Conservation (phyloP, 2,329 filamentous ascomycete species). For the Epichloe scottii region DNA sequence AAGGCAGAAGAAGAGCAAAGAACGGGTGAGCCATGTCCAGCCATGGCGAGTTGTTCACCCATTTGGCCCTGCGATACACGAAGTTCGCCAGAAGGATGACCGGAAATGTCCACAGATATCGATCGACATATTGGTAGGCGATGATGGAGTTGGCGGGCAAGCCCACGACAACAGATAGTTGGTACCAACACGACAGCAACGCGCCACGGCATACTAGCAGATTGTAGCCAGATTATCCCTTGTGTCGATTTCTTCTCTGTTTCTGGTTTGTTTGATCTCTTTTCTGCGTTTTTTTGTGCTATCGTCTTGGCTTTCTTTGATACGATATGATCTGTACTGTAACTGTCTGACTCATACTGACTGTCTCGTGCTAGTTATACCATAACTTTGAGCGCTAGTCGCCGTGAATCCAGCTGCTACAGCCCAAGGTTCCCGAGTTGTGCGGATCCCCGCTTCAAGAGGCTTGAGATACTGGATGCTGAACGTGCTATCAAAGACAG, state of each 20-base stretch:
- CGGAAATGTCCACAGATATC: not conserved
- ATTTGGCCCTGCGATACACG: not conserved
- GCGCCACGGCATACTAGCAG: slow-evolving; percentile 13
- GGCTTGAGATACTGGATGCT: slow-evolving; percentile 15
- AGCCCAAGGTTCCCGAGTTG: slow-evolving; percentile 29
- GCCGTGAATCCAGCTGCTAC: slow-evolving; percentile 41
- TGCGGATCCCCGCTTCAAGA: slow-evolving; percentile 22
- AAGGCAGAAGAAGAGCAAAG: not conserved
- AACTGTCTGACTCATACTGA: slow-evolving; percentile 19
- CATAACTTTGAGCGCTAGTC: slow-evolving; percentile 50
- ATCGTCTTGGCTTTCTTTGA: slow-evolving; percentile 45
- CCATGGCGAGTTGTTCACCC: not conserved
- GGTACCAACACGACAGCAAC: slow-evolving; percentile 23
- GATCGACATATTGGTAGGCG: not conserved
- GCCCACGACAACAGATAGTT: not conserved
- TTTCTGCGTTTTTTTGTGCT: slow-evolving; percentile 41
- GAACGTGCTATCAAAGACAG: slow-evolving; percentile 34
- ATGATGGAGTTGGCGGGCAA: slow-evolving; percentile 1
- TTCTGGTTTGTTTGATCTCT: slow-evolving; percentile 12
- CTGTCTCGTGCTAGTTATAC: slow-evolving; percentile 50
- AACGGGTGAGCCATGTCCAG: not conserved
- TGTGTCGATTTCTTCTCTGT: slow-evolving; percentile 25
- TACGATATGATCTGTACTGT: slow-evolving; percentile 13
- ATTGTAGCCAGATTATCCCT: slow-evolving; percentile 16
- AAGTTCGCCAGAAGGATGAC: not conserved